Base-by-base conservation (phyloP, 1,284 basidiomycete genomes). In the Heterobasidion occidentale region DNA sequence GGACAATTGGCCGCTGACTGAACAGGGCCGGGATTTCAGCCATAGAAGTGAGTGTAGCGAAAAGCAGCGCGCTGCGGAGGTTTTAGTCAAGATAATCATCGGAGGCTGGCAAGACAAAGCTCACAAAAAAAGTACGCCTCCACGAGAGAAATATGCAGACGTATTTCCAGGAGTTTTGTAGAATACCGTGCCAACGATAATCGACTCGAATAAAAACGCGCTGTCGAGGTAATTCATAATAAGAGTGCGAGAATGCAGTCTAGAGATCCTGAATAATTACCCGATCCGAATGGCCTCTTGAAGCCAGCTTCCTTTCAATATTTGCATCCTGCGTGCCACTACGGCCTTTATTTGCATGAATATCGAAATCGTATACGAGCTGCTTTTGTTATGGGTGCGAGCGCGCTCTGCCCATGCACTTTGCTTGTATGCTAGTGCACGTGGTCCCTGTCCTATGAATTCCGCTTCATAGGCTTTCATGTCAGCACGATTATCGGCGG, bases 161-260 rank as follows among this genome's bases (percentile, higher is more conserved):
- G 92, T 91, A 5, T 74, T 69, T n/a, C 83, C 74, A 0, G 82
- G 74, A 52, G 88, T 71, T 7, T 80, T 74, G 60, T 87, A 76
- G 74, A 91, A 96, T 36, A 88, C 78, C 1, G 87, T 89, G 9
- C 92, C 91, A 57, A 87, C 77, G 61, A 92, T 87, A 56, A 91
- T 65, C 11, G 77, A 86, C 68, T 90, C 85, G 45, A 85, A 63
- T 14, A 84, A 60, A 61, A 78, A 85, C 6, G 78, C 70, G 36
- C 71, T 73, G n/a, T n/a, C 20, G 34, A 27, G 3, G 27, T 27
- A 27, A 27, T 27, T 27, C 51, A 57, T 19, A 19, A 46, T 27
- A 27, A 27, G 27, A 27, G 27, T 5, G 27, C 27, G 27, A 6
- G 6, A 27, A 27, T 27, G 27, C 6, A 6, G 27, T 27, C 27